These are phyloP conservation scores for Sporothrix humicola DNA, from an alignment of 2,329 filamentous ascomycete genomes.

Conservation along the genomic window DNA sequence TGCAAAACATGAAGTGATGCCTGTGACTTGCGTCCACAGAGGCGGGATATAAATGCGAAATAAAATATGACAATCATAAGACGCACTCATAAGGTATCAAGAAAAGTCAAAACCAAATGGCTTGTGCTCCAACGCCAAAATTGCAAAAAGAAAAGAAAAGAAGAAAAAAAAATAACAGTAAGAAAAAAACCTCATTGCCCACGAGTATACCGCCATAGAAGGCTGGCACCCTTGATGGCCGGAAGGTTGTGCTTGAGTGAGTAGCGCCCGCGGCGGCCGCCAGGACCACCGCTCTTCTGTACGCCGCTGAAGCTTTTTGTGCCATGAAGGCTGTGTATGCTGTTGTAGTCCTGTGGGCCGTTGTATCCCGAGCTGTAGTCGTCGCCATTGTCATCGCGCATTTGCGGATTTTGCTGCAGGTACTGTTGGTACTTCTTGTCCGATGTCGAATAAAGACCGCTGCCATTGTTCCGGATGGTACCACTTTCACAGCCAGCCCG, in stretches of 20 bases:
- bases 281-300: background rate
- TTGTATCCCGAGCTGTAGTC: background rate
- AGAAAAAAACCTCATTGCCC: background rate
- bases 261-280: constrained; percentile 14
- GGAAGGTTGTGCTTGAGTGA: constrained; percentile 34
- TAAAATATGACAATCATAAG: background rate
- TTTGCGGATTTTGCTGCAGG: constrained; percentile 12
- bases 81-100: background rate
- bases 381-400: background rate
- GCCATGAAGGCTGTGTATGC: constrained; percentile 23
- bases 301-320: background rate
- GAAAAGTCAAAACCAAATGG: background rate
- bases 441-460: background rate
- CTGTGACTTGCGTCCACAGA: background rate
- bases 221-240: constrained; percentile 37
- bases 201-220: constrained; percentile 37
- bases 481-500: background rate
- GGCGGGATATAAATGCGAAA: constrained; percentile 17
- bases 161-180: background rate
- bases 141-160: background rate
- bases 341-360: constrained; percentile 7
- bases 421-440: constrained; percentile 29
- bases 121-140: background rate
- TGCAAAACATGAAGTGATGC: background rate
- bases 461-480: background rate